Evolutionary conservation across 2,329 filamentous ascomycete species (phyloP), one percentile per base, ranked within the genome.

Genomic region (Pseudogymnoascus sp.): DNA sequence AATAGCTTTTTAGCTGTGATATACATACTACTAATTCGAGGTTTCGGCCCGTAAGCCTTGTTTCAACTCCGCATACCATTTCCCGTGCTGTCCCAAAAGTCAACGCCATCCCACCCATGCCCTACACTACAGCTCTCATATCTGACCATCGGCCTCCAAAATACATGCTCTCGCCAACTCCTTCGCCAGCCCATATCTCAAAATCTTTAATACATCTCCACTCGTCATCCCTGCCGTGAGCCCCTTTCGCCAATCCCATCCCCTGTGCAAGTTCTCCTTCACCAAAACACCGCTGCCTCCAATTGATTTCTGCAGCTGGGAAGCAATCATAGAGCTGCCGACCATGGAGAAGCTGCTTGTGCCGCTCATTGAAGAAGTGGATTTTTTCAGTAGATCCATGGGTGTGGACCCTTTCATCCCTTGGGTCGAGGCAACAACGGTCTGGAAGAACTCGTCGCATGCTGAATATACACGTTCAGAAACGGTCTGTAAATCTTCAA

Each of bases 401-500:
- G 88, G 88, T 14, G 84, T 84, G 0, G 86, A 83, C 1, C 83
- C 84, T 73, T 81, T 84, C 62, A 80, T 75, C 61, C 84, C 87
- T 59, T 86, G 84, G 14, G 84, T 85, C 5, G 89, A 88, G n/a
- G 85, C 79, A 22, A 96, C 78, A 5, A 92, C 89, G 0, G 91
- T 84, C 65, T 84, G 79, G 72, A 96, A 86, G 72, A 92, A 93
- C 70, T 91, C 89, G 67, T 91, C 88, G 72, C 89, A 91, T 24
- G 89, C 86, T 0, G 81, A 78, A 71, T 88, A 91, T 6, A 96
- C 87, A 60, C 88, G 83, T 16, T 84, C 82, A 5, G 87, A 83
- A 14, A 95, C 88, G 0, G 90, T 90, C 73, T 93, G 82, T 14
- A 93, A 78, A 72, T 95, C 90, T 74, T 95, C 90, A 61, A 92